Evolutionary conservation across 164 flowering plant species (phyloP).

Genomic region (Stephania yunnanensis): DNA sequence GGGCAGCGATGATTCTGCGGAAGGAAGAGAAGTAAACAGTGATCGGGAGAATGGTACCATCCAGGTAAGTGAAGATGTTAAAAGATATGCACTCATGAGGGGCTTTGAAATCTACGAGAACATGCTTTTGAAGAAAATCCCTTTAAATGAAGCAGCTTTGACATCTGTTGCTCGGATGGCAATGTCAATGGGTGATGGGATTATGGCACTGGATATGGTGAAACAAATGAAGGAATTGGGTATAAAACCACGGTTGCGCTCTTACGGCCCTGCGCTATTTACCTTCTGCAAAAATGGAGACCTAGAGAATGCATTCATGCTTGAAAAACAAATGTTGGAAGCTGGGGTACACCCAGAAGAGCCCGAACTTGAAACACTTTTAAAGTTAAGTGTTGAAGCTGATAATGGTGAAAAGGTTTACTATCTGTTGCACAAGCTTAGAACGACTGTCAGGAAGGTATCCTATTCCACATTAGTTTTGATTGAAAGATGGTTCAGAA

Average conservation of each 20-base stretch:
- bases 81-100: slow-evolving; percentile 46
- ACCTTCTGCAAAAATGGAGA: slow-evolving; percentile 55
- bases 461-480: slow-evolving; percentile 56
- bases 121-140: slow-evolving; percentile 55
- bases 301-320: slow-evolving; percentile 59
- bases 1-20: slow-evolving; percentile 4
- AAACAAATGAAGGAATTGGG: slow-evolving; percentile 60
- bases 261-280: slow-evolving; percentile 78
- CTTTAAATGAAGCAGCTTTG: slow-evolving; percentile 75
- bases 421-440: slow-evolving; percentile 70
- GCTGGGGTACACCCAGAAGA: slow-evolving; percentile 73
- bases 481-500: slow-evolving; percentile 63
- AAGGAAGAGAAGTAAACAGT: slow-evolving; percentile 9
- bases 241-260: slow-evolving; percentile 65
- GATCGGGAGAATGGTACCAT: slow-evolving; percentile 25
- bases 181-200: slow-evolving; percentile 73
- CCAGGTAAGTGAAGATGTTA: slow-evolving; percentile 39
- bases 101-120: slow-evolving; percentile 66
- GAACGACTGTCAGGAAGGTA: slow-evolving; percentile 58
- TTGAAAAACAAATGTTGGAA: slow-evolving; percentile 71
- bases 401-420: slow-evolving; percentile 67
- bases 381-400: slow-evolving; percentile 46
- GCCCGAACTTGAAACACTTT: slow-evolving; percentile 70
- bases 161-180: slow-evolving; percentile 91
- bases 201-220: slow-evolving; percentile 76